Evolutionary conservation across 768 basidiomycete species (phyloP).

Genomic region (Daedaleopsis nitida): DNA sequence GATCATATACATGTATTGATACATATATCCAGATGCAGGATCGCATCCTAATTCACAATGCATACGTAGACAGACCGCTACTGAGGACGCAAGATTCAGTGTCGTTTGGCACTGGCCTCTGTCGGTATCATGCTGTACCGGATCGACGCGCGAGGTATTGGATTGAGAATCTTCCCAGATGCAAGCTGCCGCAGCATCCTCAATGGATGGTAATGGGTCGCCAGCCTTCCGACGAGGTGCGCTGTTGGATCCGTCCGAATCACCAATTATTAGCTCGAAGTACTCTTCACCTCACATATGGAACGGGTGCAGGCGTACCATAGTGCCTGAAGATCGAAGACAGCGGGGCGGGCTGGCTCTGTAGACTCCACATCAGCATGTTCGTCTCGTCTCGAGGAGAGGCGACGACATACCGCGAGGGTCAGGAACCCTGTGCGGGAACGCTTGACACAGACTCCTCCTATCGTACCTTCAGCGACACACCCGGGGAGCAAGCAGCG

Average conservation of each 20-base stretch:
- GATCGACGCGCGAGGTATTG: slow-evolving; percentile 19
- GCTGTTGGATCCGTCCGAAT: slow-evolving; percentile 1
- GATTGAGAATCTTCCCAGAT: slow-evolving; percentile 15
- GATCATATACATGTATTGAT: too few species aligned
- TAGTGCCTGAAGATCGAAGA: slow-evolving; percentile 27
- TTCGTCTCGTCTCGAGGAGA: background rate
- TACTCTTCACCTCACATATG: background rate
- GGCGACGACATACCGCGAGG: slow-evolving; percentile 12
- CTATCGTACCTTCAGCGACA: background rate
- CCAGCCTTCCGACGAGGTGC: slow-evolving; percentile 18
- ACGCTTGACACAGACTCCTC: slow-evolving; percentile 13
- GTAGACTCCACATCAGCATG: background rate
- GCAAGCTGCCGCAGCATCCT: slow-evolving; percentile 20
- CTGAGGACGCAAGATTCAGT: too few species aligned
- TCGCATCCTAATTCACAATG: too few species aligned
- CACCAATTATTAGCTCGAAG: too few species aligned
- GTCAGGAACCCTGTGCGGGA: slow-evolving; percentile 9
- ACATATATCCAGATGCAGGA: too few species aligned
- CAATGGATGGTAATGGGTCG: slow-evolving; percentile 21
- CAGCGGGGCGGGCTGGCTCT: slow-evolving; percentile 22
- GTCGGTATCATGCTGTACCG: slow-evolving; percentile 26
- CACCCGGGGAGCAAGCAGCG: background rate
- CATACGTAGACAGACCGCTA: too few species aligned
- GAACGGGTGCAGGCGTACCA: slow-evolving; percentile 5
- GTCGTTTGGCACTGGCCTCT: background rate